Base-by-base conservation (phyloP, 805 yeast species). In the Spathaspora hagerdaliae region DNA sequence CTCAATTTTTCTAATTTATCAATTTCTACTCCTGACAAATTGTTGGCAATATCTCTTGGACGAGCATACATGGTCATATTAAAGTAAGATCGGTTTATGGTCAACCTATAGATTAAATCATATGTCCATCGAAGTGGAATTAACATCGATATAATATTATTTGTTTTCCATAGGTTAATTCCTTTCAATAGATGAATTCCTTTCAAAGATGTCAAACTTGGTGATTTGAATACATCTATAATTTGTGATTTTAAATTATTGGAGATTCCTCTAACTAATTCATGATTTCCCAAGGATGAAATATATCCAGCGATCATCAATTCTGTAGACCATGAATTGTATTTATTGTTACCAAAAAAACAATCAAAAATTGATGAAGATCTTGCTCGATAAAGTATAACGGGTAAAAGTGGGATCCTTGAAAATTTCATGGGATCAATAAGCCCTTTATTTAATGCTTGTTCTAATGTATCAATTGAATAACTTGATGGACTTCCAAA, bases 111-210 rank as follows among this genome's bases (percentile, higher is more conserved):
- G 19, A 63, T 34, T 8, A 68, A 27, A 47, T 67, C 74, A 46
- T 71, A 71, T 9, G 51, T 45, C 69, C 73, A 67, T 36, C 76
- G 53, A 7, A 55, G 42, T 0, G 75, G 75, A 6, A 68, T 52
- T 31, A 69, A 41, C 50, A 65, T 41, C 2, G 68, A 66, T 9
- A 71, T 56, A 60, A 71, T 53, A 41, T 60, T 62, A 33, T 55
- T 51, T 1, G 66, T 52, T 39, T 61, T 56, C 63, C 64, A 60
- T 38, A 65, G 56, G 46, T 61, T 55, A 24, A 70, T 51, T 10
- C 60, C 61, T 11, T 49, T 51, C 35, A 61, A 45, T 2, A 56
- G 11, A 26, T 51, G 47, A n/a, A 49, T 40, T 11, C 42, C 39
- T 11, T 41, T 29, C 9, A 14, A 13, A 10, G 52, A 52, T 15